Conservation (phyloP, 1,284 basidiomycete species). For the Puccinia sorghi region DNA sequence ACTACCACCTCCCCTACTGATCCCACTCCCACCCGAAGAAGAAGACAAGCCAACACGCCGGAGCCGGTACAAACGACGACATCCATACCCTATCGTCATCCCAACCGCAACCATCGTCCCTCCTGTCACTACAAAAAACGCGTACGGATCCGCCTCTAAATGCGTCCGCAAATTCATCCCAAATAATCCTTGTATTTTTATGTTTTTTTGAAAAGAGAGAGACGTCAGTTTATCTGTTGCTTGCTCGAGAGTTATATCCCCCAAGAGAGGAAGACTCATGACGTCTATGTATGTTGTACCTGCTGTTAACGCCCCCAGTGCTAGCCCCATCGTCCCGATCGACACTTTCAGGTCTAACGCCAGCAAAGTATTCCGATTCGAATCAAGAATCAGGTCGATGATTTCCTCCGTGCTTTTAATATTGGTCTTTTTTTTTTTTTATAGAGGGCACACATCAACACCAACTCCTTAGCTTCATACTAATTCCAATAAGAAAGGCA, state of each 20-base stretch:
- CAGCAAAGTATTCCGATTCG: slow-evolving; percentile 88
- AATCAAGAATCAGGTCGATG: slow-evolving; percentile 92
- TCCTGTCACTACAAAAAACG: slow-evolving; percentile 18
- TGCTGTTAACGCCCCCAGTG: slow-evolving; percentile 85
- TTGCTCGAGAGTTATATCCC: too few relatives aligned
- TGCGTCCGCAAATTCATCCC: slow-evolving; percentile 41
- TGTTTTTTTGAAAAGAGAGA: neutral
- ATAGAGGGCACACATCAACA: too few relatives aligned
- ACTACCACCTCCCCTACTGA: too few relatives aligned
- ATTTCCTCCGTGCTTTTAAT: slow-evolving; percentile 97
- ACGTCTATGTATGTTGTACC: slow-evolving; percentile 60
- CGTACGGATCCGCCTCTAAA: slow-evolving; percentile 35
- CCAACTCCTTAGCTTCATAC: too few relatives aligned
- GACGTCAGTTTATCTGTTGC: too few relatives aligned
- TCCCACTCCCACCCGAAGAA: too few relatives aligned
- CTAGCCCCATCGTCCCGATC: slow-evolving; percentile 90
- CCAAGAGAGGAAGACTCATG: neutral
- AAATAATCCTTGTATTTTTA: slow-evolving; percentile 21
- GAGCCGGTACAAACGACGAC: slow-evolving; percentile 20
- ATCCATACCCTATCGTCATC: slow-evolving; percentile 19
- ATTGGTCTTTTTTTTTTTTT: slow-evolving; percentile 72
- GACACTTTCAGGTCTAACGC: slow-evolving; percentile 89
- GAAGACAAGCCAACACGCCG: slow-evolving; percentile 25
- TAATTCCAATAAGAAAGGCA: too few relatives aligned
- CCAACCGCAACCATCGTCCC: neutral